phyloP scores from a whole-genome alignment of 2,329 filamentous ascomycete genomes.

The Cercospora zeae-maydis region DNA sequence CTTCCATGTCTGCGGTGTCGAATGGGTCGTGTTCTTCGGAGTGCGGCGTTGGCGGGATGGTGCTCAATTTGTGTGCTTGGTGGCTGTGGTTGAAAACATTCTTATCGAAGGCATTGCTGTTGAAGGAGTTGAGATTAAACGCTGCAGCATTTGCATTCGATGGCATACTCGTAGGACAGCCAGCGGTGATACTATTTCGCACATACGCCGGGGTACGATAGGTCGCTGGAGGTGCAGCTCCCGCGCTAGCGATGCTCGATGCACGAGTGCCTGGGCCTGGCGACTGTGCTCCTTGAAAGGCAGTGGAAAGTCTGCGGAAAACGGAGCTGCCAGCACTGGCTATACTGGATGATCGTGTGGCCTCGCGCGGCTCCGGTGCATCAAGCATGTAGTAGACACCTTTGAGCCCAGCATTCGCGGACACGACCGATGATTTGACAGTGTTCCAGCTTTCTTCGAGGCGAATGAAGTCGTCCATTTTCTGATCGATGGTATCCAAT shows the following conservation, averaged over 20 bases:
- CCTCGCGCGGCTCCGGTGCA: slow-evolving; percentile 19
- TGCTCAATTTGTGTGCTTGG: slow-evolving; percentile 35
- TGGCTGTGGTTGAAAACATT: slow-evolving; percentile 28
- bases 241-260: slow-evolving; percentile 27
- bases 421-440: slow-evolving; percentile 43
- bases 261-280: slow-evolving; percentile 16
- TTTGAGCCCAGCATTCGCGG: slow-evolving; percentile 42
- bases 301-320: slow-evolving; percentile 36
- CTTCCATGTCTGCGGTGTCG: slow-evolving; percentile 27
- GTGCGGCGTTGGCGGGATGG: slow-evolving; percentile 44
- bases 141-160: slow-evolving; percentile 26
- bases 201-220: slow-evolving; percentile 37
- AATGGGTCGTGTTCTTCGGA: slow-evolving; percentile 38
- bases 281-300: slow-evolving; percentile 25
- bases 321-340: slow-evolving; percentile 30
- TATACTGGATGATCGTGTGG: slow-evolving; percentile 28
- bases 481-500: slow-evolving; percentile 40
- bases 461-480: slow-evolving; percentile 46
- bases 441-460: slow-evolving; percentile 45
- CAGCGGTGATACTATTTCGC: slow-evolving; percentile 37
- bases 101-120: slow-evolving; percentile 21
- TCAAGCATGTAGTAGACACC: slow-evolving; percentile 48
- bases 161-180: slow-evolving; percentile 42
- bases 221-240: slow-evolving; percentile 24
- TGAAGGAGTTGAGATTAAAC: slow-evolving; percentile 19